Percentiles rank a stretch among this genome's conserved stretches.
These are phyloP conservation scores for Cicer pinnatifidum DNA, from an alignment of 306 rosid genomes.

Conservation along the genomic window DNA sequence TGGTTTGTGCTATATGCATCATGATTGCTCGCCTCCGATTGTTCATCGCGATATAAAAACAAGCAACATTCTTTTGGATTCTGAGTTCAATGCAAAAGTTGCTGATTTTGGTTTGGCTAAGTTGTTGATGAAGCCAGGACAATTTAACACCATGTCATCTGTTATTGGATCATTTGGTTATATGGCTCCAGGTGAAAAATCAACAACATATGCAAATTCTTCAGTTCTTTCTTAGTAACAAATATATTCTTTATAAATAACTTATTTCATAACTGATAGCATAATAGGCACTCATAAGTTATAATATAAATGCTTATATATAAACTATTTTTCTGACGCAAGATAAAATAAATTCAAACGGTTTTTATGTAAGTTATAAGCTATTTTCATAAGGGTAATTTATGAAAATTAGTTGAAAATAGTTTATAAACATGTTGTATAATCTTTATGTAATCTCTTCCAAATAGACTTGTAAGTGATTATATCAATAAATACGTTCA, in stretches of 20 bases:
- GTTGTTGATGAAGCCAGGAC: conserved; percentile 67
- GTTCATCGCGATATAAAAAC: conserved; percentile 80
- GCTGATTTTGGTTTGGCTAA: conserved; percentile 87
- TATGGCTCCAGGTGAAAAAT: conserved; percentile 82
- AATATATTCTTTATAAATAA: not conserved
- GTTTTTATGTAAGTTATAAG: too few relatives aligned
- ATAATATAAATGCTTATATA: too few relatives aligned
- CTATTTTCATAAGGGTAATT: too few relatives aligned
- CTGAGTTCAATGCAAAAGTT: conserved; percentile 73
- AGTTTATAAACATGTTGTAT: too few relatives aligned
- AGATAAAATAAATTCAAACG: too few relatives aligned
- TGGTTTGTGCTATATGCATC: conserved; percentile 88
- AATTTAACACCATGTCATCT: conserved; percentile 67
- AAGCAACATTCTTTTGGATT: conserved; percentile 79
- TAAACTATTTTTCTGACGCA: too few relatives aligned
- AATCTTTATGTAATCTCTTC: too few relatives aligned
- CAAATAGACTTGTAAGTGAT: too few relatives aligned
- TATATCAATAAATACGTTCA: too few relatives aligned
- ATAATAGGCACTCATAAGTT: too few relatives aligned
- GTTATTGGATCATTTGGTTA: conserved; percentile 86
- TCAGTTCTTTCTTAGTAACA: not conserved
- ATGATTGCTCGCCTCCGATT: conserved; percentile 63
- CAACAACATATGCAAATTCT: not conserved
- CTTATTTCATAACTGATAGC: too few relatives aligned
- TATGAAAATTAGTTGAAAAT: too few relatives aligned